These are phyloP conservation scores for Puccinia horiana DNA, from an alignment of 1,284 basidiomycete genomes.

Conservation along the genomic window DNA sequence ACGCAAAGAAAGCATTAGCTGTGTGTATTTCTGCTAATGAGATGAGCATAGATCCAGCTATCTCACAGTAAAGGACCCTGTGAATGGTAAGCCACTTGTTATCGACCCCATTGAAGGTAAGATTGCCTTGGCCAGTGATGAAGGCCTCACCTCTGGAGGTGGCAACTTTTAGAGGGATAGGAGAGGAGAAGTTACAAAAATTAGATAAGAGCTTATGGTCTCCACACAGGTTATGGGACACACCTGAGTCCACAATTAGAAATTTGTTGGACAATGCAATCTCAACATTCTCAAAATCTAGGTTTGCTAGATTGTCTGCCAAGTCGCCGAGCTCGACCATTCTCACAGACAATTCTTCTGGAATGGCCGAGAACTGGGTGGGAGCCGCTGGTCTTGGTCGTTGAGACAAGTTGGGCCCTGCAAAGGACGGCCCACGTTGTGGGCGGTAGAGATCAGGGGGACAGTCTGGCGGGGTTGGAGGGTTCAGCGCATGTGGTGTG, in stretches of 20 bases:
- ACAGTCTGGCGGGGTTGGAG: neutral
- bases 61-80: neutral
- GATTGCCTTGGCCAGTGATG: neutral
- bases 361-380: neutral
- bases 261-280: too few relatives aligned
- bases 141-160: neutral
- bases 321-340: neutral
- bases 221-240: neutral
- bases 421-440: too few relatives aligned
- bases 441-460: too few relatives aligned
- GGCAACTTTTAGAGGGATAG: neutral
- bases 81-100: neutral
- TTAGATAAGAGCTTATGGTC: neutral
- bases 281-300: neutral
- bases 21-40: neutral
- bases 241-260: neutral
- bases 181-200: neutral
- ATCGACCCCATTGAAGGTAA: neutral
- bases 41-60: neutral
- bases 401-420: neutral
- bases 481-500: too few relatives aligned
- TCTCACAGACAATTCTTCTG: too few relatives aligned
- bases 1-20: neutral
- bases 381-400: neutral
- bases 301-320: neutral